Conservation (phyloP, 2,329 filamentous ascomycete species). For the Acrocalymma vagum region DNA sequence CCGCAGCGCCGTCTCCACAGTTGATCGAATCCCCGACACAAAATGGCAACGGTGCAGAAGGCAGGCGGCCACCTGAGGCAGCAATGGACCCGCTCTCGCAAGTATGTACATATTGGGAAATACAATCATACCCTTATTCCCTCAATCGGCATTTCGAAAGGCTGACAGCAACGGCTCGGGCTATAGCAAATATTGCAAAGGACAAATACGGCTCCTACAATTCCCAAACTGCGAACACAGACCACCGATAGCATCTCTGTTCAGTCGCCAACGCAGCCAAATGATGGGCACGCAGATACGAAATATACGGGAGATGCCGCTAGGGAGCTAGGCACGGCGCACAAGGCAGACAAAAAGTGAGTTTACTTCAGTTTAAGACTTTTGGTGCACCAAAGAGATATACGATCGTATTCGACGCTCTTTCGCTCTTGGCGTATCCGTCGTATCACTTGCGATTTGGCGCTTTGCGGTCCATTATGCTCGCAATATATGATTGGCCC, state of each 20-base stretch:
- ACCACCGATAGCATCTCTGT: slow-evolving; percentile 44
- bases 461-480: slow-evolving; percentile 4
- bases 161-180: slow-evolving; percentile 17
- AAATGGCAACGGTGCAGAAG: slow-evolving; percentile 27
- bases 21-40: slow-evolving; percentile 22
- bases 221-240: slow-evolving; percentile 63
- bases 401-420: neutral
- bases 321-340: slow-evolving; percentile 26
- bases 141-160: slow-evolving; percentile 2
- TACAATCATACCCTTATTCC: too few relatives aligned
- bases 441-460: slow-evolving; percentile 16
- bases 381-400: neutral
- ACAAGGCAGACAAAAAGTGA: slow-evolving; percentile 49
- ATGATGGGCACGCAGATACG: slow-evolving; percentile 60
- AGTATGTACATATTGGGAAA: slow-evolving; percentile 55
- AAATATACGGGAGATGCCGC: slow-evolving; percentile 36
- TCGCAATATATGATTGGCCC: slow-evolving; percentile 18
- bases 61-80: slow-evolving; percentile 37
- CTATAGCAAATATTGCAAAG: slow-evolving; percentile 67
- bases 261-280: slow-evolving; percentile 42
- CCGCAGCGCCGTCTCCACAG: slow-evolving; percentile 22
- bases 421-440: slow-evolving; percentile 11
- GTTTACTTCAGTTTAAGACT: slow-evolving; percentile 13
- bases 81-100: slow-evolving; percentile 74
- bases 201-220: slow-evolving; percentile 69